A percentile compares a stretch with the other conserved stretches of the same genome.
Conservation (phyloP, 495 filamentous ascomycete species). For the Podospora anserina region DNA sequence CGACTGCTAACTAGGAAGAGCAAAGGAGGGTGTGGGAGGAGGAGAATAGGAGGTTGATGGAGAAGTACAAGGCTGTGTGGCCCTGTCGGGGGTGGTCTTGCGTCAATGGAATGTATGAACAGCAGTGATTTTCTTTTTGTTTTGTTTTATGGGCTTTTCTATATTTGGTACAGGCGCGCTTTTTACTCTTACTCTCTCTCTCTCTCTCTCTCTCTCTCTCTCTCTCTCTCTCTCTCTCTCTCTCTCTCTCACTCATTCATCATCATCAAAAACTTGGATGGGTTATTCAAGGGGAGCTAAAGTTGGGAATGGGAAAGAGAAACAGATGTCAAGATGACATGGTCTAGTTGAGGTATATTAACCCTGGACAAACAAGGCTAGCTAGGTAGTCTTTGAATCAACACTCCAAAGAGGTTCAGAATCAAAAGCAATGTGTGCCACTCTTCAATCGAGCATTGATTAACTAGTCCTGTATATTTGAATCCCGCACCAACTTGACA, state of each 20-base stretch:
- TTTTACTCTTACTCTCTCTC: too few relatives aligned
- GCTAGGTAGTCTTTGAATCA: background rate
- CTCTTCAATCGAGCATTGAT: too few relatives aligned
- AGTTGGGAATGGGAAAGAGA: background rate
- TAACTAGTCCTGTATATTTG: too few relatives aligned
- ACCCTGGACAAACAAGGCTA: background rate
- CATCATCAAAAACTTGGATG: background rate
- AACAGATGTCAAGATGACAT: background rate
- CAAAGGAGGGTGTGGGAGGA: background rate
- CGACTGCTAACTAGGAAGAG: background rate
- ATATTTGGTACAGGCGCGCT: too few relatives aligned
- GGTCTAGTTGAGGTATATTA: background rate
- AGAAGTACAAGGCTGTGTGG: background rate
- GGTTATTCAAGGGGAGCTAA: background rate
- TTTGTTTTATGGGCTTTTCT: background rate
- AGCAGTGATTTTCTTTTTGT: background rate
- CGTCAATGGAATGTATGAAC: background rate
- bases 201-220: too few relatives aligned
- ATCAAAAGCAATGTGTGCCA: background rate
- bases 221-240: too few relatives aligned
- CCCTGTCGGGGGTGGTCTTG: background rate
- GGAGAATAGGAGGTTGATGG: background rate
- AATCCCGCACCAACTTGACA: background rate
- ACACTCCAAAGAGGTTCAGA: background rate
- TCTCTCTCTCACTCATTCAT: too few relatives aligned